Conservation (phyloP, 2,329 filamentous ascomycete genomes). For the Cadophora gregata region DNA sequence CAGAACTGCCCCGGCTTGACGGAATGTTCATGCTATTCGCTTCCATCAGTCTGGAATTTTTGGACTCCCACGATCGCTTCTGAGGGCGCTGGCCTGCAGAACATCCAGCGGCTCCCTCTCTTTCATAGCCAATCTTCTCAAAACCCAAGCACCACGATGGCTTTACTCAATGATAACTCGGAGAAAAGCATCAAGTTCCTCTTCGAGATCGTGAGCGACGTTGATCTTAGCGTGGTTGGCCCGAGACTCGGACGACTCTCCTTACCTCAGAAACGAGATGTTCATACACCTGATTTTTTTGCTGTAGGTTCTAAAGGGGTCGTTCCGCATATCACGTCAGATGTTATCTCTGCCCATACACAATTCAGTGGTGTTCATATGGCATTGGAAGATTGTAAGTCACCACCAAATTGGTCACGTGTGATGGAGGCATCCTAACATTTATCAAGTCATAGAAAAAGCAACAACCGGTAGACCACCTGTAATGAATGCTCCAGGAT, state of each 20-base stretch:
- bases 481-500: slow-evolving; percentile 50
- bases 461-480: slow-evolving; percentile 54
- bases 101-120: slow-evolving; percentile 28
- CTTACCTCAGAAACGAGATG: slow-evolving; percentile 64
- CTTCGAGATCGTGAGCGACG: slow-evolving; percentile 37
- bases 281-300: slow-evolving; percentile 85
- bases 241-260: slow-evolving; percentile 52
- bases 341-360: slow-evolving; percentile 73
- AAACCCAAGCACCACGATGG: slow-evolving; percentile 13
- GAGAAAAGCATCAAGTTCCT: slow-evolving; percentile 25
- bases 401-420: slow-evolving; percentile 31
- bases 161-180: slow-evolving; percentile 19
- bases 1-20: not conserved
- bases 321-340: slow-evolving; percentile 87
- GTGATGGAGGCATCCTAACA: slow-evolving; percentile 22
- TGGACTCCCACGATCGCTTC: slow-evolving; percentile 28
- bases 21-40: slow-evolving; percentile 26
- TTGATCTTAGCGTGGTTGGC: slow-evolving; percentile 28
- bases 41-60: slow-evolving; percentile 6
- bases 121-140: not conserved
- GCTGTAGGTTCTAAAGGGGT: slow-evolving; percentile 81
- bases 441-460: slow-evolving; percentile 59
- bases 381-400: slow-evolving; percentile 90
- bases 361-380: slow-evolving; percentile 75
- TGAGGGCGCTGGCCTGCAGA: slow-evolving; percentile 41